These are phyloP conservation scores for Ascosphaera acerosa DNA, from an alignment of 2,329 filamentous ascomycete genomes.

Conservation along the genomic window DNA sequence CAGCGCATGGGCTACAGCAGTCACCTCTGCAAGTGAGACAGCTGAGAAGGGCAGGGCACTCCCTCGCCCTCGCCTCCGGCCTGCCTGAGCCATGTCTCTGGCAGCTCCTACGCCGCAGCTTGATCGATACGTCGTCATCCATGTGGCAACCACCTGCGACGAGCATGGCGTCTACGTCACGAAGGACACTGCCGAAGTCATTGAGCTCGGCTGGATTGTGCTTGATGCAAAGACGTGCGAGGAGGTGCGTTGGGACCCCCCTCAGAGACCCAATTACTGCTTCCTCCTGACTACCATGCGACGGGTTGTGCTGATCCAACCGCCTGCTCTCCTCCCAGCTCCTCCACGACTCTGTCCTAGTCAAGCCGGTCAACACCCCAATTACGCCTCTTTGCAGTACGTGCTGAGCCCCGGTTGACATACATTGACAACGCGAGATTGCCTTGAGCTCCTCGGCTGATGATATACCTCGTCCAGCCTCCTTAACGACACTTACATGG, in stretches of 20 bases:
- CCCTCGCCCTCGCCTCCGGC: no score
- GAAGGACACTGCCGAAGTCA: conserved; percentile 96
- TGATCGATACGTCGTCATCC: conserved; percentile 93
- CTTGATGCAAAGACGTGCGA: conserved; percentile 77
- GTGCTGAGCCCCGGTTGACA: conserved; percentile 25
- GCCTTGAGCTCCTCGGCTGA: no score
- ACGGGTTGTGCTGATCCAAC: no score
- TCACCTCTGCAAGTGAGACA: no score
- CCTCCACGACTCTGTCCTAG: conserved; percentile 82
- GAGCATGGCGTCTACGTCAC: conserved; percentile 98
- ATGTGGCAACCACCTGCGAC: conserved; percentile 95
- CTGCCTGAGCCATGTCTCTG: conserved; percentile 19
- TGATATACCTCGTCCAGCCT: conserved; percentile 48
- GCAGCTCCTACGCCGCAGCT: conserved; percentile 39
- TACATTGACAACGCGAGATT: conserved; percentile 6
- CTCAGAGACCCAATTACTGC: conserved; percentile 9
- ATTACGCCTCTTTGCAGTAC: conserved; percentile 98
- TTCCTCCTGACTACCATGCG: no score
- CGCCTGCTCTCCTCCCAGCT: conserved; percentile 30
- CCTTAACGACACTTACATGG: conserved; percentile 93
- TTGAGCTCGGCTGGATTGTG: conserved; percentile 95
- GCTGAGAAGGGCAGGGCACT: no score
- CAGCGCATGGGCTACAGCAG: no score
- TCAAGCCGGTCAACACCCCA: conserved; percentile 95
- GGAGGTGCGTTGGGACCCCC: conserved; percentile 35